These are phyloP conservation scores for Aquilaria malaccensis DNA, from an alignment of 345 rosid species.

Conservation along the genomic window DNA sequence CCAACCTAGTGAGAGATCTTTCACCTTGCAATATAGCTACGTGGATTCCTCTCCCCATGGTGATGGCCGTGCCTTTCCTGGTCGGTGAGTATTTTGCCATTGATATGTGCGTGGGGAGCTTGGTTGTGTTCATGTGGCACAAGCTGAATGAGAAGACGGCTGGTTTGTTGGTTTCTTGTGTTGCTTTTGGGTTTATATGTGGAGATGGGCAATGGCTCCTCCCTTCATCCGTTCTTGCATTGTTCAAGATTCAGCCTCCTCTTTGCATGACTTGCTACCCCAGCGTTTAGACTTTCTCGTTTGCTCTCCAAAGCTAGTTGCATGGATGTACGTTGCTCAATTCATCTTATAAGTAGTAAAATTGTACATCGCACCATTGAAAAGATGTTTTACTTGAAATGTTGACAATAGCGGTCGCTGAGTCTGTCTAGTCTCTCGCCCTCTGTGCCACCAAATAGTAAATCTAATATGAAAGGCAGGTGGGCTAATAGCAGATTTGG, in stretches of 20 bases:
- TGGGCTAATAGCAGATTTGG: no score
- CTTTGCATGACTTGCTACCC: slow-evolving; percentile 25
- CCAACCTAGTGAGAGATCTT: slow-evolving; percentile 24
- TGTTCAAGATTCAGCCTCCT: slow-evolving; percentile 26
- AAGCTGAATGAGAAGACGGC: slow-evolving; percentile 29
- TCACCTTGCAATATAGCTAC: slow-evolving; percentile 24
- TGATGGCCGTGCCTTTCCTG: slow-evolving; percentile 48
- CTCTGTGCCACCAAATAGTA: no score
- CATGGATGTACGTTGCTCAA: no score
- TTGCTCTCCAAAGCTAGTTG: no score
- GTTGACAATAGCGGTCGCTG: no score
- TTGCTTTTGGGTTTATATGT: slow-evolving; percentile 35
- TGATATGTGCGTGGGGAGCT: slow-evolving; percentile 50
- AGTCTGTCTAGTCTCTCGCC: no score
- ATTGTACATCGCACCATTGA: no score
- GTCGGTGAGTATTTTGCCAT: slow-evolving; percentile 41
- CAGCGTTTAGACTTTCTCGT: background rate
- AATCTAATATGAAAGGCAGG: no score
- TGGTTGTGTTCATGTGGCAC: slow-evolving; percentile 38
- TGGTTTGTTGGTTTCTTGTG: slow-evolving; percentile 26
- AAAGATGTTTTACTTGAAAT: no score
- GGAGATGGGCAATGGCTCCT: slow-evolving; percentile 36
- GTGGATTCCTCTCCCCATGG: slow-evolving; percentile 42
- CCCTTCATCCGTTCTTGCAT: slow-evolving; percentile 33
- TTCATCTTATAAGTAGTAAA: no score